Evolutionary conservation across 2,329 filamentous ascomycete genomes (phyloP), one percentile per base, ranked within the genome.

Genomic region (Arthrobotrys megalospora): DNA sequence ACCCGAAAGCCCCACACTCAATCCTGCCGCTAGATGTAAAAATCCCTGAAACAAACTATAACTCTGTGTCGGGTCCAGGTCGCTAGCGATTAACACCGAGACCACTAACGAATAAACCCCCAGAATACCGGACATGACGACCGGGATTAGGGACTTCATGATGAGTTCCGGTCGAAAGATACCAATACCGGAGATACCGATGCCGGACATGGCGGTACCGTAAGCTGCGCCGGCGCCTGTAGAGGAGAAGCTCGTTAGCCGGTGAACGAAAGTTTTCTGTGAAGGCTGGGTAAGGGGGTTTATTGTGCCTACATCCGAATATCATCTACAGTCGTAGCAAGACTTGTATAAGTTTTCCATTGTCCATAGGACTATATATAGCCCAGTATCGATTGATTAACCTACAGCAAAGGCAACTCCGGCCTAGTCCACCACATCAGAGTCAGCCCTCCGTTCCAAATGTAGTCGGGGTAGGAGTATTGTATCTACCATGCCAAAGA

Each of bases 51-150:
- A 99, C 80, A 98, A 87, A 83, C 91, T 94, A 86, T 97, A 97
- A 72, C 85, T 84, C 81, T 88, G 86, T 19, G 86, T 86, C 14
- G 89, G 92, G 62, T 88, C 89, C 84, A 98, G 90, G 84, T 97
- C 93, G 85, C 93, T 92, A 70, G 94, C 93, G 84, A 99, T 99
- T 81, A 99, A 90, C 83, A 99, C 96, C 16, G 95, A 92, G 82
- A 99, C 94, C 83, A 99, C 96, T 82, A 99, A 92, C 64, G 94
- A 93, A 86, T 99, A 99, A 81, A 99, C 96, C 75, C 96, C 96
- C 83, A 99, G 93, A 84, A 99, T 99, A 90, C 96, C 96, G 82
- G 96, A 97, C 96, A 99, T 99, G 87, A 99, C 91, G 81, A 96
- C 92, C 80, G 93, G 80, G 55, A 80, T 80, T 65, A 82, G 81